These are phyloP conservation scores for Yamadazyma aaseri DNA, from an alignment of 1,139 yeast genomes.

Conservation along the genomic window DNA sequence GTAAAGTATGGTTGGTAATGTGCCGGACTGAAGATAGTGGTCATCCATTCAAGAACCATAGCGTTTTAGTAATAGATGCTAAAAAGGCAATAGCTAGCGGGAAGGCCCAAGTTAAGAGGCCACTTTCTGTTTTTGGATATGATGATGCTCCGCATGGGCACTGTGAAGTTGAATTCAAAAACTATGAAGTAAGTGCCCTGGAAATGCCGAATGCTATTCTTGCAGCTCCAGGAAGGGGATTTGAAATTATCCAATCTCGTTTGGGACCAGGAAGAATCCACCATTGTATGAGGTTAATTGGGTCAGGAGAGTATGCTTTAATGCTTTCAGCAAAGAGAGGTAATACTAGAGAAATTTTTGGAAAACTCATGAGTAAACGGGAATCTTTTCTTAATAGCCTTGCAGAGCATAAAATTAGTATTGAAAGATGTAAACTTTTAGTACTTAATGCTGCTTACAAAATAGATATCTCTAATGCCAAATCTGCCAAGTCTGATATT, in stretches of 20 bases:
- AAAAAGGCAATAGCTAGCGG: conserved; percentile 53
- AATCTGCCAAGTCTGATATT: conserved; percentile 57
- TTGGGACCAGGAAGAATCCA: conserved; percentile 75
- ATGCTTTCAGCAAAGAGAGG: conserved; percentile 55
- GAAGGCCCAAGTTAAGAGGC: conserved; percentile 49
- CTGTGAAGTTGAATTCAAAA: conserved; percentile 56
- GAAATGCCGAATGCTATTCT: conserved; percentile 40
- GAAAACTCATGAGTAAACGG: conserved; percentile 51
- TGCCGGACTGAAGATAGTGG: conserved; percentile 51
- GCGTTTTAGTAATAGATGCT: conserved; percentile 59
- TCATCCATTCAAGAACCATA: conserved; percentile 51
- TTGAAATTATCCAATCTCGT: conserved; percentile 67
- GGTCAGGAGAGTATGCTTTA: conserved; percentile 64
- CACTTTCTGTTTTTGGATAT: conserved; percentile 59
- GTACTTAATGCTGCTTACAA: conserved; percentile 67
- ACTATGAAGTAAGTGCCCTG: conserved; percentile 48
- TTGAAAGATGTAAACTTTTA: conserved; percentile 56
- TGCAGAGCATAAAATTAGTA: conserved; percentile 59
- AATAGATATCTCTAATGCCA: conserved; percentile 57
- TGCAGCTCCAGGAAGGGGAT: conserved; percentile 59
- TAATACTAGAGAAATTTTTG: conserved; percentile 54
- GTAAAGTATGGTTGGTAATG: conserved; percentile 65
- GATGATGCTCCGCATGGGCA: conserved; percentile 81
- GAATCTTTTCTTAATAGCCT: conserved; percentile 52
- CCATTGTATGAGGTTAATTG: conserved; percentile 72